Base-by-base conservation (phyloP, 2,329 filamentous ascomycete genomes). In the Diaporthe ilicicola region DNA sequence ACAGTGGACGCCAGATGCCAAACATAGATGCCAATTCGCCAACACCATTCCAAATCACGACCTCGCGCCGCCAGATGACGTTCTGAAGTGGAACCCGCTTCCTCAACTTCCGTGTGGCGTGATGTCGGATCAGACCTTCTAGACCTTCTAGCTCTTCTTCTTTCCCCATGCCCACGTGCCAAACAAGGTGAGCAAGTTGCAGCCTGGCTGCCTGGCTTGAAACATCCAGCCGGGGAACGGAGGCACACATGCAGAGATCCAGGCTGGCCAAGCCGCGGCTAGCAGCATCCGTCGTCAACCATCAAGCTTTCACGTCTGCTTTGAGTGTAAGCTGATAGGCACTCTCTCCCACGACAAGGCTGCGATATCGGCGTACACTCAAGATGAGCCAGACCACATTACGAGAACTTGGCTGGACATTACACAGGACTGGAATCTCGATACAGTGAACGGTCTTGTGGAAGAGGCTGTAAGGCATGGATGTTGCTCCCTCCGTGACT, bases 31-130 rank as follows among this genome's bases (percentile, higher is more conserved):
- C 53, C 51, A 59, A 27, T 46, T 67, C 24, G 32, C 24, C 64
- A 32, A 2, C 10, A 32, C 19, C 12, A 59, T 68, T 68, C 66
- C 53, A 59, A 68, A 59, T 68, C 42, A 59, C 53, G 13, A 48
- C 32, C 48, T 51, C 15, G 15, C n/a, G 15, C 2, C 22, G 13
- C 51, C 44, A 17, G 22, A 54, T 55, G 51, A 34, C 64, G 29
- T 62, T 62, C 64, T 24, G 53, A 12, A 27, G 42, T 37, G 51
- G 51, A 34, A n/a, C 65, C 50, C 65, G 65, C 51, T 15, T 48
- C 29, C 13, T 50, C n/a, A 37, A 44, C 24, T 50, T 56, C 66
- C 53, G 53, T 4, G 53, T 68, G 66, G 66, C 53, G 44, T 68
- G 65, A 67, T 67, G 15, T 19, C 7, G 29, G 51, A 8, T 27